Evolutionary conservation across 23 red algal genomes (phyloP), one percentile per base, ranked within the genome.

Genomic region (Chondrus crispus): DNA sequence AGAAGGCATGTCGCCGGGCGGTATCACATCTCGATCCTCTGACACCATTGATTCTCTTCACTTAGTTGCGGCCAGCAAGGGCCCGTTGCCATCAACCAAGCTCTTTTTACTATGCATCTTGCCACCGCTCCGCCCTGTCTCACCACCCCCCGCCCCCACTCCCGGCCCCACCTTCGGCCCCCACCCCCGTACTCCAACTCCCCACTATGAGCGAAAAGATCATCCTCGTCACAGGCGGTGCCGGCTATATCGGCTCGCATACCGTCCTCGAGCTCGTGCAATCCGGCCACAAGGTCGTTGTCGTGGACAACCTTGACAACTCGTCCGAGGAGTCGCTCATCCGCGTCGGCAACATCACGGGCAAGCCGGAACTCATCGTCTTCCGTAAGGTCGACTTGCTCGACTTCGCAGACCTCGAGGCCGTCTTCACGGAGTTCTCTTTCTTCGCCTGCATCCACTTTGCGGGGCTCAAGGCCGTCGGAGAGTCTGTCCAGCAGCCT

Each of bases 201-300:
- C 60, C 35, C 9, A 66, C 35, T 22, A 66, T 66, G 60, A 32
- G 26, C 9, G 81, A 86, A 55, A 94, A 94, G 73, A 75, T 42
- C 14, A 82, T 99, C 29, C 77, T 99, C 28, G 97, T 99, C n/a
- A 99, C 97, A 2, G 97, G 97, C 68, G 97, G 97, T 43, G 95
- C 94, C 50, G 97, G 97, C 22, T 99, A 99, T 73, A 99, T 99
- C 69, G 97, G 97, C 46, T 96, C 93, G 10, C 97, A 99, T 85
- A 99, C 97, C 32, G 97, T 99, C 13, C 35, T 96, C 47, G 97
- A 99, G 93, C 74, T 99, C 14, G 82, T 99, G 19, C 66, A 93
- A 19, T 36, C 62, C 24, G 97, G 94, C 40, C 95, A 68, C 63
- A 88, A 50, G 14, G 85, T 69, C 4, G 90, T 99, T 12, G 94